A percentile compares a stretch with the other conserved stretches of the same genome.
Conservation (phyloP, 352 stramenopile genomes). For the Globisporangium parvum region DNA sequence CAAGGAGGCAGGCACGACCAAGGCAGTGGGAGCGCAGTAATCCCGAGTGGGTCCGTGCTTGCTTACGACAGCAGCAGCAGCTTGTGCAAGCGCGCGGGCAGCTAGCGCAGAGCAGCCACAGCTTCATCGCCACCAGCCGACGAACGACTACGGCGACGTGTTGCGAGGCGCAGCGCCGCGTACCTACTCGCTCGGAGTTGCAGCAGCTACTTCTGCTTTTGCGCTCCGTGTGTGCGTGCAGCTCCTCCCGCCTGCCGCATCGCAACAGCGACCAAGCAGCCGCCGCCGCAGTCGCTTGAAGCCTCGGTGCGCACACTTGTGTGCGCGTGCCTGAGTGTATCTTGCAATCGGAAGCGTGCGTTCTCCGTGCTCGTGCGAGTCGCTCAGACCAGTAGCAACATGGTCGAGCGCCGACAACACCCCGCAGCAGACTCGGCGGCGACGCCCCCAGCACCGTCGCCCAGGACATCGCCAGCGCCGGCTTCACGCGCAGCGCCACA, state of each 20-base stretch:
- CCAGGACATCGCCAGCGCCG: background rate
- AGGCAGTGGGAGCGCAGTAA: constrained; percentile 2
- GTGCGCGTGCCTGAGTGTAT: background rate
- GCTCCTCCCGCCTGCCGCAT: background rate
- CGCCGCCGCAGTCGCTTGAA: background rate
- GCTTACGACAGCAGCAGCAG: background rate
- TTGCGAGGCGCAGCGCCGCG: too few relatives aligned
- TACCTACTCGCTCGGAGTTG: constrained; percentile 1
- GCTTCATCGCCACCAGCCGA: background rate
- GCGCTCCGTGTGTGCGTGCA: constrained; percentile 1
- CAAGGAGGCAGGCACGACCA: background rate
- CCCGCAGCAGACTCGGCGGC: background rate
- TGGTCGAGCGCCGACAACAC: background rate
- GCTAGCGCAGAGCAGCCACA: background rate
- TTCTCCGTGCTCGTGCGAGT: background rate
- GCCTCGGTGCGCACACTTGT: background rate
- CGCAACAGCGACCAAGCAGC: background rate
- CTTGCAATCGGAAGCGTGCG: constrained; percentile 9
- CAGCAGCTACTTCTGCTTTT: constrained; percentile 1
- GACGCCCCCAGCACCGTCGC: too few relatives aligned
- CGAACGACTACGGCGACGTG: too few relatives aligned
- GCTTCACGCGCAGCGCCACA: background rate
- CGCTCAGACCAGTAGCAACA: background rate
- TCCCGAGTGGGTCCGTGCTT: background rate
- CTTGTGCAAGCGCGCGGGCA: background rate